These are phyloP conservation scores for Penicillium parvum DNA, from an alignment of 495 filamentous ascomycete genomes.

Conservation along the genomic window DNA sequence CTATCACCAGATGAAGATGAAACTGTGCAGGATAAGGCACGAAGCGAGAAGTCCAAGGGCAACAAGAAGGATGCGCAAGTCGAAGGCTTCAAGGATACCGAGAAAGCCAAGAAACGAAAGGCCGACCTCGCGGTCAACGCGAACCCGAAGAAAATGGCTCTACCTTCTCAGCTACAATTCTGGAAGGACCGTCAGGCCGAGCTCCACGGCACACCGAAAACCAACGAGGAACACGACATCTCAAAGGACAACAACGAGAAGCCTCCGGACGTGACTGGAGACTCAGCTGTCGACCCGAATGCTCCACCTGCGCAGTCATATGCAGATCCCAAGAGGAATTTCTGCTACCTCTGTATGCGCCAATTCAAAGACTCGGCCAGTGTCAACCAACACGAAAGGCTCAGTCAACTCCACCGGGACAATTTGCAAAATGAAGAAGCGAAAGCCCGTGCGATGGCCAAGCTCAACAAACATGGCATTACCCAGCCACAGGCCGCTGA, in stretches of 20 bases:
- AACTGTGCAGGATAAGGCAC: constrained; percentile 11
- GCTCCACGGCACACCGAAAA: constrained; percentile 73
- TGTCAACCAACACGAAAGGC: constrained; percentile 71
- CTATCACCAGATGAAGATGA: constrained; percentile 51
- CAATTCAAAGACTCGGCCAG: constrained; percentile 65
- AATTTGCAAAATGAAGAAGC: constrained; percentile 61
- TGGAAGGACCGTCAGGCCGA: constrained; percentile 87
- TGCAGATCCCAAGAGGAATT: constrained; percentile 63
- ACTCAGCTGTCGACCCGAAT: constrained; percentile 9
- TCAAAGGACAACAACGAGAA: constrained; percentile 31
- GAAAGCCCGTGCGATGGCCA: constrained; percentile 18
- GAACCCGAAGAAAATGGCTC: constrained; percentile 46
- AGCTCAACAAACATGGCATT: constrained; percentile 29
- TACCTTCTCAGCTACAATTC: constrained; percentile 71
- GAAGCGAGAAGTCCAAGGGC: constrained; percentile 28
- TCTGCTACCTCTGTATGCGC: constrained; percentile 73
- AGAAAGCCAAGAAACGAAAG: constrained; percentile 72
- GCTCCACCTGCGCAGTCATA: constrained; percentile 54
- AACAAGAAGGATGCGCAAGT: constrained; percentile 38
- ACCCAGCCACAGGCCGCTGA: constrained; percentile 29
- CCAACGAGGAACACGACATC: too few species aligned
- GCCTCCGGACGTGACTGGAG: constrained; percentile 4
- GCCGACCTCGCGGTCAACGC: constrained; percentile 41
- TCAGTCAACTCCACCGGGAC: constrained; percentile 66
- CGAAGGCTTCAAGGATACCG: constrained; percentile 44